Conservation (phyloP, 148 eudicot genomes). For the Camellia sinensis region DNA sequence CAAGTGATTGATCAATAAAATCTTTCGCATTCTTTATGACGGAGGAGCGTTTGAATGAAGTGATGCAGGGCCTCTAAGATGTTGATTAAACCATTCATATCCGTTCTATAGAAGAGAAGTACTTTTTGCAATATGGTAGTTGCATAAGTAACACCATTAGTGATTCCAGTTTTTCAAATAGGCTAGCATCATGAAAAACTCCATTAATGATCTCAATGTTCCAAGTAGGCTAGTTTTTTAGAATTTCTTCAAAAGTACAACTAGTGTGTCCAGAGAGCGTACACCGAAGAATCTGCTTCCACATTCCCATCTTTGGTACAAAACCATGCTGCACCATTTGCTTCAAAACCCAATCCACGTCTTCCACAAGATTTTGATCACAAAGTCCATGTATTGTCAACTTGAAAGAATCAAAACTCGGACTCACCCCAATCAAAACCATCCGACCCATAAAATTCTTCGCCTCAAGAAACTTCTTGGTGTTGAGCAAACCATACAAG, state of each 20-base stretch:
- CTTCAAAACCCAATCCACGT: constrained; percentile 70
- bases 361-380: constrained; percentile 42
- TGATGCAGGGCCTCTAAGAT: no score
- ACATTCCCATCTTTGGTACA: constrained; percentile 67
- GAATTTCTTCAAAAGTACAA: constrained; percentile 19
- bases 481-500: constrained; percentile 63
- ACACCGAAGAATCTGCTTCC: constrained; percentile 50
- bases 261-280: constrained; percentile 20
- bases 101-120: no score
- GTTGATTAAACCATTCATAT: no score
- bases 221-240: constrained; percentile 5
- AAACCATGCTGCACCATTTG: constrained; percentile 66
- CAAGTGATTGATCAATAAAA: no score
- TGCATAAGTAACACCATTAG: not conserved
- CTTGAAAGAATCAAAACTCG: constrained; percentile 77
- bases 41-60: no score
- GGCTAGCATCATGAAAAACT: not conserved
- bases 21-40: no score
- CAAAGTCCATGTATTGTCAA: constrained; percentile 56
- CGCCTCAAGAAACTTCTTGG: constrained; percentile 49
- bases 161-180: not conserved
- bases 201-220: not conserved
- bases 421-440: constrained; percentile 46
- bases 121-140: not conserved
- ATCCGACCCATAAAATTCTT: constrained; percentile 48